Evolutionary conservation across 768 basidiomycete genomes (phyloP).

Genomic region (Harrya chromipes): DNA sequence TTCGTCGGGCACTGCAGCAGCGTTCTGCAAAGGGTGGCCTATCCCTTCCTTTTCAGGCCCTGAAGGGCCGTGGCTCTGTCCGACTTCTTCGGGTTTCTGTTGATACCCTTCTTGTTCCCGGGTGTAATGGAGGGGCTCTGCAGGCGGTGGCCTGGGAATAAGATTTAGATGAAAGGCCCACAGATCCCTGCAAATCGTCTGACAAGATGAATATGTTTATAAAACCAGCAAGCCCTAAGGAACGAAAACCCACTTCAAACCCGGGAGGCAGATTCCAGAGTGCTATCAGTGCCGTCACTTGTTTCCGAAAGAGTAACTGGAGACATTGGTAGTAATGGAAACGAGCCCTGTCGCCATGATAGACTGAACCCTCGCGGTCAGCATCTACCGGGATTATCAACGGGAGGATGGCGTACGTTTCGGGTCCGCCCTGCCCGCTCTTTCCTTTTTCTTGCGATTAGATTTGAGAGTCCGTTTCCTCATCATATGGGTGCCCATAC

Average conservation of each 20-base stretch:
- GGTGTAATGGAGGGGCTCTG: conserved; percentile 55
- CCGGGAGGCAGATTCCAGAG: conserved; percentile 75
- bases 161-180: conserved; percentile 74
- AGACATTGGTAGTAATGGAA: conserved; percentile 83
- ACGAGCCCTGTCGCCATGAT: conserved; percentile 74
- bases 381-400: neutral
- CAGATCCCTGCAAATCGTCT: conserved; percentile 77
- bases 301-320: conserved; percentile 77
- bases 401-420: conserved; percentile 41
- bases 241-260: conserved; percentile 59
- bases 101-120: conserved; percentile 35
- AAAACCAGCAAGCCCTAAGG: neutral
- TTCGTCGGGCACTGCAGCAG: conserved; percentile 8
- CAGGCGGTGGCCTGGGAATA: conserved; percentile 54
- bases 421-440: conserved; percentile 52
- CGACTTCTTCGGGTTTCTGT: conserved; percentile 5
- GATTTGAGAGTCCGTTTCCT: conserved; percentile 66
- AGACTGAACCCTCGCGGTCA: conserved; percentile 50
- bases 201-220: conserved; percentile 4
- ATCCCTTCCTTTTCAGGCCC: conserved; percentile 18
- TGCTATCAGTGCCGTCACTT: conserved; percentile 55
- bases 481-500: conserved; percentile 58
- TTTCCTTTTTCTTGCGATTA: conserved; percentile 48
- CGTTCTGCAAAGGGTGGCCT: conserved; percentile 6
- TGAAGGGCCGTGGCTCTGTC: neutral